Conservation (phyloP, 192 early-diverging fungal genomes). For the Entomortierella lignicola region DNA sequence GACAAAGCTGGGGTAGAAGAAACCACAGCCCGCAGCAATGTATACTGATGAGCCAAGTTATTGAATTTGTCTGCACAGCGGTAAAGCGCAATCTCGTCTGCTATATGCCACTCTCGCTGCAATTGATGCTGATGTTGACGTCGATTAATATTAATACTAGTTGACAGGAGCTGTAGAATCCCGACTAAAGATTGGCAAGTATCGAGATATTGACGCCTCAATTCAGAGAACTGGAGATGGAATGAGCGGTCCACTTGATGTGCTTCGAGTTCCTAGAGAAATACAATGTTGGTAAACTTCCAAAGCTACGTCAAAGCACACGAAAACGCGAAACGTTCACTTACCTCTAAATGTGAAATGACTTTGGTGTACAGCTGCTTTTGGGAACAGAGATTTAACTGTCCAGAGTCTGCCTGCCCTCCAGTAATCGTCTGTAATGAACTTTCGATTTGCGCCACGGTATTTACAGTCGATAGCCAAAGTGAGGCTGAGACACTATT, state of each 20-base stretch:
- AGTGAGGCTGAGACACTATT: conserved; percentile 17
- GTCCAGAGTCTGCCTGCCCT: not conserved
- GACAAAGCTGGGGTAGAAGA: not conserved
- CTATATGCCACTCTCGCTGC: not conserved
- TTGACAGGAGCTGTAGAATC: conserved; percentile 21
- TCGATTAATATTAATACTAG: not conserved
- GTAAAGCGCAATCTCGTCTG: conserved; percentile 18
- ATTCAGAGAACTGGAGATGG: conserved; percentile 17
- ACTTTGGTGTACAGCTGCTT: conserved; percentile 41
- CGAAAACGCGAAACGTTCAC: no score
- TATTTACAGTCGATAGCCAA: conserved; percentile 27
- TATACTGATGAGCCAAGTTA: conserved; percentile 37
- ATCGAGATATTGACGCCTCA: conserved; percentile 29
- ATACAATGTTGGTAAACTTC: no score
- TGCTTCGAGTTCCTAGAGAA: conserved; percentile 33
- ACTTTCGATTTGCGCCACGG: conserved; percentile 27
- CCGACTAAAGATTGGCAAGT: conserved; percentile 23
- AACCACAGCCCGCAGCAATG: conserved; percentile 11
- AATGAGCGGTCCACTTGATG: conserved; percentile 35
- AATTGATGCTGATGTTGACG: not conserved
- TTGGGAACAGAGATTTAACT: conserved; percentile 31
- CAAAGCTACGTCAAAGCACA: no score
- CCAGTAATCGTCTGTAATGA: conserved; percentile 16
- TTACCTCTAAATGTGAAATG: conserved; percentile 33
- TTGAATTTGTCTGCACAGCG: conserved; percentile 31